Conservation (phyloP, 2,329 filamentous ascomycete species). For the Ceratocystis ficicola region DNA sequence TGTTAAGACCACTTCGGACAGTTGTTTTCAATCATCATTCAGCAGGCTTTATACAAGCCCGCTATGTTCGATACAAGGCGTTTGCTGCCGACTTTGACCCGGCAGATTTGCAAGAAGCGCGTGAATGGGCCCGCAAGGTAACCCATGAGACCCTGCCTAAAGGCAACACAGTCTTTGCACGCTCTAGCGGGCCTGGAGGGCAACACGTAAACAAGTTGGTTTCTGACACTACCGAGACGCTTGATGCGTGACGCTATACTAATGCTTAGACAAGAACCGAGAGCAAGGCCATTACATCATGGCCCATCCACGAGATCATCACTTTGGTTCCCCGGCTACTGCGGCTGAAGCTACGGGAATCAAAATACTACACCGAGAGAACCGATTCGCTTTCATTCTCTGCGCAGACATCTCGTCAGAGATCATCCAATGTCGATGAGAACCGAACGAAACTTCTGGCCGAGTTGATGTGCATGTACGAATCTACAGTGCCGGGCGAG, state of each 20-base stretch:
- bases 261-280: constrained; percentile 38
- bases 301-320: constrained; percentile 38
- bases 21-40: constrained; percentile 23
- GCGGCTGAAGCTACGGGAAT: constrained; percentile 37
- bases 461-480: constrained; percentile 39
- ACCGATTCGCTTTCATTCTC: constrained; percentile 44
- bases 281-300: constrained; percentile 45
- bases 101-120: constrained; percentile 40
- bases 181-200: constrained; percentile 50
- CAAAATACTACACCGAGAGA: constrained; percentile 41
- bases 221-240: background rate
- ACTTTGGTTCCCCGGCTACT: constrained; percentile 37
- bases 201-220: constrained; percentile 52
- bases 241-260: background rate
- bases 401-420: constrained; percentile 42
- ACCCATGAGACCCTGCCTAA: constrained; percentile 35
- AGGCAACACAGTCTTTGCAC: constrained; percentile 42
- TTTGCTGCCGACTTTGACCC: constrained; percentile 40
- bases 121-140: constrained; percentile 40
- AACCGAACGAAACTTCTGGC: constrained; percentile 40
- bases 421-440: constrained; percentile 41
- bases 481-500: constrained; percentile 36
- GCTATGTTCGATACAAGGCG: constrained; percentile 34
- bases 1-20: background rate
- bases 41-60: constrained; percentile 27